Evolutionary conservation across 495 filamentous ascomycete genomes (phyloP), one percentile per base, ranked within the genome.

Genomic region (Neurospora discreta): DNA sequence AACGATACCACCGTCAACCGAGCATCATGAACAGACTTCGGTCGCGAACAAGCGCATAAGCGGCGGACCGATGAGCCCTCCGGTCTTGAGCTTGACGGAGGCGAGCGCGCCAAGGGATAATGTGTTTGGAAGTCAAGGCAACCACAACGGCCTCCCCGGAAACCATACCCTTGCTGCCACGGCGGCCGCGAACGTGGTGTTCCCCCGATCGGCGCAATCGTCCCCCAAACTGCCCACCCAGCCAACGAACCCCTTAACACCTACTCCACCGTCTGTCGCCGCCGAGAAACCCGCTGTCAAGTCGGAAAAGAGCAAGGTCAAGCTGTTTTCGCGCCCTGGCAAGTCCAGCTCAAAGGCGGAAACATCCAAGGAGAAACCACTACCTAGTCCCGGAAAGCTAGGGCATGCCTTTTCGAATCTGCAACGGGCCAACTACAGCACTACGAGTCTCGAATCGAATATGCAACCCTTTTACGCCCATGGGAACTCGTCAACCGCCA

Each of bases 311-410:
- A 92, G 91, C 26, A 96, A 94, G 82, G 93, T 93, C 80, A 97
- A 96, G 81, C 85, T 97, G 7, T 97, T 97, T 78, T 94, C 92
- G 3, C 91, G 94, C 72, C 93, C 93, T 5, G 94, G 93, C 77
- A 92, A 90, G 78, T 92, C 95, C 68, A 88, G 88, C 11, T 90
- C 92, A 70, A 90, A 88, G 69, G 89, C 90, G 67, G 92, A 95
- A 44, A 76, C 83, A 16, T 65, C 52, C 3, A 92, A 90, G 78
- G 87, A 91, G 23, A 88, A 88, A 71, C 88, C 89, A 4, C 80
- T 94, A 23, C 92, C 94, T 1, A 96, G 93, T 44, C 94, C 94
- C 5, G 91, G 89, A 70, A 97, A 95, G 84, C 87, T 93, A 70
- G 86, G 87, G 7, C 87, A 88, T 33, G 80, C 87, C 1, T 84